Conservation (phyloP, 2,329 filamentous ascomycete genomes). For the Cercospora sp. region DNA sequence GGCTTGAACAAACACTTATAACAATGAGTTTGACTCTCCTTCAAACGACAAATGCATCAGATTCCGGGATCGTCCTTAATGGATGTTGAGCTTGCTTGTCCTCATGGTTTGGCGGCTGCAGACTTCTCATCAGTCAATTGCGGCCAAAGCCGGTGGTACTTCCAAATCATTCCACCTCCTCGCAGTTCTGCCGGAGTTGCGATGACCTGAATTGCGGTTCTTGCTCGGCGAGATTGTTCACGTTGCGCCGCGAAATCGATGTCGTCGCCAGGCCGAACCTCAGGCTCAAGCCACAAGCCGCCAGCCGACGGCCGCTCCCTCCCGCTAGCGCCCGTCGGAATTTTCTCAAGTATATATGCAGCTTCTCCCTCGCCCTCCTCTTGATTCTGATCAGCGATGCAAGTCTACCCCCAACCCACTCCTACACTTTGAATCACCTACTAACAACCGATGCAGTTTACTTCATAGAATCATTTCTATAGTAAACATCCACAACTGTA, state of each 20-base stretch:
- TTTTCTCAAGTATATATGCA: background rate
- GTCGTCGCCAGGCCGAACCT: background rate
- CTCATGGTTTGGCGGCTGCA: background rate
- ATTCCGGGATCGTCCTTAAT: background rate
- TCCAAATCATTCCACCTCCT: background rate
- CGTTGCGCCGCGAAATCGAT: background rate
- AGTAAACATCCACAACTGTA: conserved; percentile 92
- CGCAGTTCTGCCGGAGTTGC: conserved; percentile 7
- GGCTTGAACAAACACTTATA: background rate
- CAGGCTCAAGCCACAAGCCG: background rate
- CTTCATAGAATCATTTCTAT: conserved; percentile 89
- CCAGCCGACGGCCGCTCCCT: background rate
- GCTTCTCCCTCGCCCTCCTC: conserved; percentile 4
- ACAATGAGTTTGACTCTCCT: background rate
- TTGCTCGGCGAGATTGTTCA: conserved; percentile 4
- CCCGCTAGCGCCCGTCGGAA: background rate
- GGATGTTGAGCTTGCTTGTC: background rate
- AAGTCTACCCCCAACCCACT: conserved; percentile 9
- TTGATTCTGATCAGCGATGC: conserved; percentile 12
- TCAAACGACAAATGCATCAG: background rate
- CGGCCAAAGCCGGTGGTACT: background rate
- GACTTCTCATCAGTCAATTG: background rate
- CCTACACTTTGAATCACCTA: conserved; percentile 8
- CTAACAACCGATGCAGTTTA: conserved; percentile 19
- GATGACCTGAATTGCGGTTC: conserved; percentile 4